Conservation (phyloP, 345 rosid genomes). For the Rhodamnia argentea region DNA sequence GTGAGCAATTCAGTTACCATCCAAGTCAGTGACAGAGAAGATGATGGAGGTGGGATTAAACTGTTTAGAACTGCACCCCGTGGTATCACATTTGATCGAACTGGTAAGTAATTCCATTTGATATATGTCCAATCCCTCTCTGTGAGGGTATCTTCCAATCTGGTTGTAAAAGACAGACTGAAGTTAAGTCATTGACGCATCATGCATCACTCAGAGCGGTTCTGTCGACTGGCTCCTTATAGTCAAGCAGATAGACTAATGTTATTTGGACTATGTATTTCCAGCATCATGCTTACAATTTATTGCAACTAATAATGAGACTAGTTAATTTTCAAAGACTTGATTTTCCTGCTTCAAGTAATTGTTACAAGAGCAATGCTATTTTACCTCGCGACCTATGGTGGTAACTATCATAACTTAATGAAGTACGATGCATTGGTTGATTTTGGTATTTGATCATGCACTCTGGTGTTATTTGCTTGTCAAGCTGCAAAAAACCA, state of each 20-base stretch:
- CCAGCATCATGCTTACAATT: neutral
- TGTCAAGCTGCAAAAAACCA: neutral
- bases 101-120: constrained; percentile 24
- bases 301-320: neutral
- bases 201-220: neutral
- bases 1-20: constrained; percentile 22
- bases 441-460: neutral
- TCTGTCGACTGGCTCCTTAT: neutral
- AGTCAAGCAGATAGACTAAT: neutral
- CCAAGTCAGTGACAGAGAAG: constrained; percentile 15
- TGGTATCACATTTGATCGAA: constrained; percentile 64
- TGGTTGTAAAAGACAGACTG: neutral
- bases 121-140: neutral
- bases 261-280: neutral
- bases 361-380: neutral
- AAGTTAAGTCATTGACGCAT: neutral
- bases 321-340: neutral
- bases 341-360: neutral
- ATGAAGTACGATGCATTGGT: neutral
- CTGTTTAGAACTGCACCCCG: constrained; percentile 52
- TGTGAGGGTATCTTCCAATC: neutral
- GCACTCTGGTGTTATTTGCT: neutral
- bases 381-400: neutral
- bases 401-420: neutral
- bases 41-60: constrained; percentile 47